Evolutionary conservation across 2,329 filamentous ascomycete genomes (phyloP), one percentile per base, ranked within the genome.

Genomic region (Apiospora hydei): DNA sequence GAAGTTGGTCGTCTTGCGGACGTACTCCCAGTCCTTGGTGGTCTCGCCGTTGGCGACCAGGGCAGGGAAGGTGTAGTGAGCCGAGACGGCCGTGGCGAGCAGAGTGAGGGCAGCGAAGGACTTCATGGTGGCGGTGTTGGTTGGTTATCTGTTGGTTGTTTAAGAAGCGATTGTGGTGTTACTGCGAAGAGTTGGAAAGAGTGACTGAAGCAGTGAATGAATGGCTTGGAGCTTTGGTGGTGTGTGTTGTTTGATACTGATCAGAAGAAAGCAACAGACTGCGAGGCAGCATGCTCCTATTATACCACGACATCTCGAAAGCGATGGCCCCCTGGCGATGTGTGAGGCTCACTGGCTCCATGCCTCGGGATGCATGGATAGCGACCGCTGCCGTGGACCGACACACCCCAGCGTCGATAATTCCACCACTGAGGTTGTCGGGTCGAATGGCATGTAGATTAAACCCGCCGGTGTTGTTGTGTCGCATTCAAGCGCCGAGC

Each of bases 1-100:
- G 75, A 77, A 79, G 77, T 81, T 81, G 74, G 80, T 81, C 26
- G 80, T 81, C 76, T 76, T 77, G 14, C 78, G 77, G 71, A 81
- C 67, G 51, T 44, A 70, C 51, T 70, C 69, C 69, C 69, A 70
- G 49, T 70, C 69, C 16, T 46, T 34, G 13, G 49, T 70, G 18
- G 47, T 70, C 69, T 41, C 16, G 26, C 69, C 69, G 24, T 61
- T 61, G 69, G 18, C 11, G 69, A 70, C 14, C 21, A 70, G 69
- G 34, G 47, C 69, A 38, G 47, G 47, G 51, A 70, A 70, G 34
- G 69, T 70, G 49, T 70, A 70, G 57, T 70, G 69, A 7, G 53
- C 69, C n/a, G 57, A 67, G 13, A 34, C 53, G 53, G 69, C 53
- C 44, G 53, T 66, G 41, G 34, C 69, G 24, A 70, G 41, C 26